Base-by-base conservation (phyloP, 257 asterid genomes). In the Echites panduratus region DNA sequence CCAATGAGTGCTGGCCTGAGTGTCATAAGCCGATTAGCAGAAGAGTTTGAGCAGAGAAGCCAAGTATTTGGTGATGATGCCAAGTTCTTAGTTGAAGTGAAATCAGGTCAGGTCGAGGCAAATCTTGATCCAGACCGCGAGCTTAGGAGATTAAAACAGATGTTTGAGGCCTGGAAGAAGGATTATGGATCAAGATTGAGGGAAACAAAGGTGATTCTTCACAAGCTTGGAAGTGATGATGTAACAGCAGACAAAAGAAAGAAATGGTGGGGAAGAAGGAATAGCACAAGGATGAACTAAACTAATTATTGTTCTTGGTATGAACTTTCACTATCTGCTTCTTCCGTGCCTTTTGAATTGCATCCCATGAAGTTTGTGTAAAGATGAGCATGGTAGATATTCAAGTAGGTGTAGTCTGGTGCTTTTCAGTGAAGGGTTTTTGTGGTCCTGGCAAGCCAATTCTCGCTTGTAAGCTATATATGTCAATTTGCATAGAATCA, bases 151-250 rank as follows among this genome's bases (percentile, higher is more conserved):
- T 83, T 95, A 83, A 95, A 90, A 82, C 90, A 89, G 70, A 87
- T 90, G 96, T 95, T 95, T 26, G 99, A 95, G 73, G 84, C 90
- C 22, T 95, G 99, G 99, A 95, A 92, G 88, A 92, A 91, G 70
- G 99, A 95, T 74, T 95, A 89, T 8, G 95, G 95, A 24, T 71
- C 91, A 13, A 83, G 99, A 71, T 72, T 94, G 79, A 87, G 96
- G 83, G 99, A 94, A 73, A 94, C 98, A 6, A 92, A 95, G 86
- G 91, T 87, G 76, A 85, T 95, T 61, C 84, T 95, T 47, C 79
- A 89, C 79, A 92, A 92, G 87, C 90, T 95, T 20, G 96, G 93
- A 27, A 83, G 70, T 27, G 95, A 90, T 70, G 92, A 86, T 27
- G 87, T 88, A n/a, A 75, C 87, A 0, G 89, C 85, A 5, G 96